phyloP scores from a whole-genome alignment of 2,329 filamentous ascomycete species.

The Lojkania enalia region DNA sequence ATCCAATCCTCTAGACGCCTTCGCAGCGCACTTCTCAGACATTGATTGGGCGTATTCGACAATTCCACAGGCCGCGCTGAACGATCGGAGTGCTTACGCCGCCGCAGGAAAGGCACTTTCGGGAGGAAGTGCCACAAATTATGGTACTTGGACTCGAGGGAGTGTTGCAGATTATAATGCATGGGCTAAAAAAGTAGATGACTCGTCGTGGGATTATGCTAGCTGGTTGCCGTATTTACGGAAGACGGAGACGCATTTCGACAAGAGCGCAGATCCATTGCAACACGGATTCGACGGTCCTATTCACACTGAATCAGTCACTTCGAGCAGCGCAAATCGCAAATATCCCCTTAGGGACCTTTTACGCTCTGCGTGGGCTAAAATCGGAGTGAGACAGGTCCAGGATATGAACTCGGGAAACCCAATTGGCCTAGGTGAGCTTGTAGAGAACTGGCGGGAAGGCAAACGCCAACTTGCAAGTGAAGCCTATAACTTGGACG shows the following conservation, averaged over 20 bases:
- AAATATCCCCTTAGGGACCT: constrained; percentile 21
- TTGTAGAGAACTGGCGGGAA: constrained; percentile 17
- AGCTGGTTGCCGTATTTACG: constrained; percentile 20
- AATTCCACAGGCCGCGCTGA: constrained; percentile 25
- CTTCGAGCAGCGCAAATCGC: constrained; percentile 7
- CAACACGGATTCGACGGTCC: constrained; percentile 22
- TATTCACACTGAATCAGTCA: constrained; percentile 14
- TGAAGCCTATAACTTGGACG: constrained; percentile 20
- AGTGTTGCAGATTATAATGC: constrained; percentile 16
- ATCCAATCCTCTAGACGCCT: constrained; percentile 9
- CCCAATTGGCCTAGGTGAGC: constrained; percentile 14
- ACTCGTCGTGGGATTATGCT: constrained; percentile 16
- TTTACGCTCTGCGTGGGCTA: constrained; percentile 9
- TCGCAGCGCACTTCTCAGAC: constrained; percentile 17
- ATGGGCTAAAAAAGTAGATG: constrained; percentile 17
- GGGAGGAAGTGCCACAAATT: constrained; percentile 19
- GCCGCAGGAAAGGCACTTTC: constrained; percentile 20
- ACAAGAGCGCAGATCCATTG: constrained; percentile 18
- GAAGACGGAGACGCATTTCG: constrained; percentile 17
- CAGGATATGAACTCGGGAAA: constrained; percentile 16
- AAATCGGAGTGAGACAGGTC: constrained; percentile 2
- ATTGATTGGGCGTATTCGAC: constrained; percentile 35
- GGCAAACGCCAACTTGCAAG: constrained; percentile 22
- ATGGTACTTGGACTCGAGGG: constrained; percentile 22
- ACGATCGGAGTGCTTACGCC: constrained; percentile 21